Evolutionary conservation across 352 stramenopile species (phyloP).

Genomic region (Phytopythium vexans): DNA sequence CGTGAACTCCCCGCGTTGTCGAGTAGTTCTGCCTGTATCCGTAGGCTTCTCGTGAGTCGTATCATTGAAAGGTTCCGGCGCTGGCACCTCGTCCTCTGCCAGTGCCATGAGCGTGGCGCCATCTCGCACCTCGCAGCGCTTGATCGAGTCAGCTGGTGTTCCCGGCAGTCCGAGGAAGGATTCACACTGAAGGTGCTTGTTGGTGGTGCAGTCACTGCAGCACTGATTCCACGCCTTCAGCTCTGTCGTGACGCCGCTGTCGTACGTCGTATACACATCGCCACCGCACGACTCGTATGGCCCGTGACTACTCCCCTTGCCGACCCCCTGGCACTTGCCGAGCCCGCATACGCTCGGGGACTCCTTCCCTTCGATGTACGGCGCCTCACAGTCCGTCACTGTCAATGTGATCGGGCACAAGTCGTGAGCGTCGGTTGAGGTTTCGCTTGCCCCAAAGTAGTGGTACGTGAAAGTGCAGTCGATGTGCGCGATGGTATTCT

Average conservation of each 20-base stretch:
- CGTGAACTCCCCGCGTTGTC: no score
- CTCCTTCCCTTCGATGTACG: background rate
- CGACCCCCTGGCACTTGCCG: background rate
- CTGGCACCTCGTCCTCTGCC: no score
- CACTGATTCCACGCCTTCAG: background rate
- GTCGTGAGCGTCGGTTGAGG: no score
- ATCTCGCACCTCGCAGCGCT: conserved; percentile 4
- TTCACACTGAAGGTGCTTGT: background rate
- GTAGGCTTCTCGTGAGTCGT: no score
- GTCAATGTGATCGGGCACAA: no score
- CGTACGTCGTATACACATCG: background rate
- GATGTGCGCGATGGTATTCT: background rate
- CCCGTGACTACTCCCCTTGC: background rate
- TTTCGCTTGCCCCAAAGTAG: no score
- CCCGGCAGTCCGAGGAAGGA: background rate
- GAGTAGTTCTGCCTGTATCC: no score
- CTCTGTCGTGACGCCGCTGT: background rate
- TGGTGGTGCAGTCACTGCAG: background rate
- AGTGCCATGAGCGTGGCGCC: no score
- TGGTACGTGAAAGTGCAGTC: background rate
- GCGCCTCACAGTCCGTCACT: no score
- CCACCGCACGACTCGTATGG: background rate
- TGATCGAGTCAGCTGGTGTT: background rate
- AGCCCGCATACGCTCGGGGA: background rate
- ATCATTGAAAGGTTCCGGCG: no score